Conservation (phyloP, 1,284 basidiomycete genomes). For the Ustilago hordei region DNA sequence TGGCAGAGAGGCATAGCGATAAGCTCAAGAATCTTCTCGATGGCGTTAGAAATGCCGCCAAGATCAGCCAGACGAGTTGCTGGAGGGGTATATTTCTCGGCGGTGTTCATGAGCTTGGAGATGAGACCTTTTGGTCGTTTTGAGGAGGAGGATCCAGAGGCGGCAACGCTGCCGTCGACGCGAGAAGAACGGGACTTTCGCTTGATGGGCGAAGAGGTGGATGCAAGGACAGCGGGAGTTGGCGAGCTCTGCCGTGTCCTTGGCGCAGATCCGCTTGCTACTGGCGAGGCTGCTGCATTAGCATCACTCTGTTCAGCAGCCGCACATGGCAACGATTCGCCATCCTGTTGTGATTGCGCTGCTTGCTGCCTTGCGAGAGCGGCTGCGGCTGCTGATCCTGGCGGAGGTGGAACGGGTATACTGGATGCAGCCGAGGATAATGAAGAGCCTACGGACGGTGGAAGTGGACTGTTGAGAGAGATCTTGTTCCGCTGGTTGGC, state of each 20-base stretch:
- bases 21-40: conserved; percentile 93
- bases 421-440: conserved; percentile 28
- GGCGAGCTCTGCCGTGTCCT: conserved; percentile 51
- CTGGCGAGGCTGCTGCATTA: conserved; percentile 18
- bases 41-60: conserved; percentile 85
- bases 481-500: conserved; percentile 56
- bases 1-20: conserved; percentile 94
- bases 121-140: conserved; percentile 45
- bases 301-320: conserved; percentile 6
- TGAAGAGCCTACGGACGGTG: conserved; percentile 24
- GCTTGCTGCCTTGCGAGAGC: conserved; percentile 41
- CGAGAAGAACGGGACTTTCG: conserved; percentile 59
- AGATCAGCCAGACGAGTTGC: conserved; percentile 82
- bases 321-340: conserved; percentile 14
- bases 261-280: conserved; percentile 33
- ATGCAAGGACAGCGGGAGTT: conserved; percentile 9
- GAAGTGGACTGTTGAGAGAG: conserved; percentile 58
- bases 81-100: conserved; percentile 71
- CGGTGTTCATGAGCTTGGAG: conserved; percentile 34
- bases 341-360: conserved; percentile 36
- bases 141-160: conserved; percentile 29
- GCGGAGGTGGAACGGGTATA: conserved; percentile 54
- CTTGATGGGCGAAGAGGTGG: conserved; percentile 42
- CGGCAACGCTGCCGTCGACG: conserved; percentile 21
- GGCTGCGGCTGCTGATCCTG: conserved; percentile 58